phyloP scores from a whole-genome alignment of 768 basidiomycete species.

The Pisolithus tinctorius region DNA sequence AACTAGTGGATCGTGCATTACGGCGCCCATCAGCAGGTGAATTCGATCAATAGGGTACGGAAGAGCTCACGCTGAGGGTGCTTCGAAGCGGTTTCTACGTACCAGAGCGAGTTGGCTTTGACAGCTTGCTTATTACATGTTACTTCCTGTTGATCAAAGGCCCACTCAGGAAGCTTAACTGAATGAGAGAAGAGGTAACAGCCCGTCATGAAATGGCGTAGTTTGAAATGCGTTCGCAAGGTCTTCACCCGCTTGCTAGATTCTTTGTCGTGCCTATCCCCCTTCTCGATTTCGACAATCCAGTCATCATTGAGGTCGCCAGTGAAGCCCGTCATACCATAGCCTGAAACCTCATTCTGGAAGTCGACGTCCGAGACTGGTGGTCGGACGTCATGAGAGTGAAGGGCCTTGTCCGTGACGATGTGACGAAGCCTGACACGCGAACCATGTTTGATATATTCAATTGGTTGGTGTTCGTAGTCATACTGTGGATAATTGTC shows the following conservation, averaged over 20 bases:
- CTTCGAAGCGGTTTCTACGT: conserved; percentile 69
- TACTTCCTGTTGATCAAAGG: conserved; percentile 96
- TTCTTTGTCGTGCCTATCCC: conserved; percentile 55
- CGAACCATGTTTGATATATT: conserved; percentile 55
- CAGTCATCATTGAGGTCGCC: conserved; percentile 95
- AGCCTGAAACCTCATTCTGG: conserved; percentile 96
- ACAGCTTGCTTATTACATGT: conserved; percentile 99
- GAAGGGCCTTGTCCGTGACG: conserved; percentile 76
- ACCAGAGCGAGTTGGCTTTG: conserved; percentile 87
- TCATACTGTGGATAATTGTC: conserved; percentile 36
- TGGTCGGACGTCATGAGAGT: conserved; percentile 92
- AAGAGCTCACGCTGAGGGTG: conserved; percentile 49
- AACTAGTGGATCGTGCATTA: conserved; percentile 38
- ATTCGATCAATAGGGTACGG: background rate
- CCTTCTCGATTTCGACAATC: conserved; percentile 78
- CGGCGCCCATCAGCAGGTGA: background rate
- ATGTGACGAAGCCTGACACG: conserved; percentile 81
- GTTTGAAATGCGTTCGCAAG: conserved; percentile 71
- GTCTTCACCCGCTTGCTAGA: conserved; percentile 71
- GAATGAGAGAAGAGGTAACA: conserved; percentile 99
- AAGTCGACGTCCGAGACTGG: conserved; percentile 97
- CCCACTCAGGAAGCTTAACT: conserved; percentile 97
- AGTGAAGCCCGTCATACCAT: conserved; percentile 77
- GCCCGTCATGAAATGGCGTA: conserved; percentile 80
- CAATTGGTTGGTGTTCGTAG: conserved; percentile 48